Base-by-base conservation (phyloP, 2,329 filamentous ascomycete species). In the Exophiala sideris region DNA sequence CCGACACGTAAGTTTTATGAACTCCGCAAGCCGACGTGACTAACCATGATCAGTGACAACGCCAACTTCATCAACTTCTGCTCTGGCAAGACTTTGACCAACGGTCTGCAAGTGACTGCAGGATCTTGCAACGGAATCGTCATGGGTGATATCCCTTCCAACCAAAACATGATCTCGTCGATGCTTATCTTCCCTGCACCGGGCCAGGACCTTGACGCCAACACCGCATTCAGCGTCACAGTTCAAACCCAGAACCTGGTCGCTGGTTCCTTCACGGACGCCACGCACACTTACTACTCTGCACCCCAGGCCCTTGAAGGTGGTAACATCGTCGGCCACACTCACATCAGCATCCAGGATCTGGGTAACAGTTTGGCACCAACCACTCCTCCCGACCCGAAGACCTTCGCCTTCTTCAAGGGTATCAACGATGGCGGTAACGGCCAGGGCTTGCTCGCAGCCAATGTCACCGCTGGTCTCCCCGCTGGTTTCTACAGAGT, bases 61-160 rank as follows among this genome's bases (percentile, higher is more conserved):
- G 73, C 73, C 65, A 83, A 83, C 70, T 83, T 83, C 67, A 82
- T 83, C 73, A 82, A 82, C 70, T 79, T 82, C 68, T 84, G 81
- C 64, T 65, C 70, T 5, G 79, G 78, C 56, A 75, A 79, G 65
- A 76, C 72, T 2, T 63, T 79, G 52, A 83, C 80, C 57, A 82
- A 83, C 59, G 81, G 80, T 57, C 68, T 71, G 5, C 80, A 83
- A 60, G 67, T 73, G 57, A 67, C 70, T 36, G 64, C 57, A 1
- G 79, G 79, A 8, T 82, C 79, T 41, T 83, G 81, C 68, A 83
- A 82, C 64, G 76, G 77, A 55, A 77, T 82, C 51, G 77, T 76
- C n/a, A 81, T 82, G 78, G 80, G 80, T 57, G 73, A 78, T 42
- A 78, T 83, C 52, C 80, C 80, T 7, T 69, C 73, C 7, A 65